phyloP scores from a whole-genome alignment of 306 rosid species.

The Pyrus pyrifolia region DNA sequence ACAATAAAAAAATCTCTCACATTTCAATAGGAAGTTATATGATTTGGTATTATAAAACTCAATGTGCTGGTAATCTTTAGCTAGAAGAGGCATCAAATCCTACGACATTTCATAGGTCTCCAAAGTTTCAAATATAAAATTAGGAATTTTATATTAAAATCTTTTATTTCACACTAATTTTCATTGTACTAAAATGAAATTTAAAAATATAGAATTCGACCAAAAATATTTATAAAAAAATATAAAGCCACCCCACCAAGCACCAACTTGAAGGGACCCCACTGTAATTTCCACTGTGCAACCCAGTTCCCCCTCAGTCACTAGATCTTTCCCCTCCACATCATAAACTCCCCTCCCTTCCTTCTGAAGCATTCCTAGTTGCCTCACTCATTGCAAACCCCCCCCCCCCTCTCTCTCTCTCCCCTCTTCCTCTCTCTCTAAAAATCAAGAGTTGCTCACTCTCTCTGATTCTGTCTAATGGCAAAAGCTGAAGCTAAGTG shows the following conservation, averaged over 20 bases:
- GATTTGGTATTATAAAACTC: neutral
- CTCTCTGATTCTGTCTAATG: constrained; percentile 27
- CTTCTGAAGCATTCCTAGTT: constrained; percentile 13
- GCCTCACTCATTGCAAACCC: constrained; percentile 1
- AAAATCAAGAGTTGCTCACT: neutral
- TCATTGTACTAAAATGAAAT: neutral
- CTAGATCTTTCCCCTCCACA: constrained; percentile 9
- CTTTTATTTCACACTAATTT: neutral
- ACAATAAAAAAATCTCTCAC: fast-evolving
- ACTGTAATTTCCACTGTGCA: constrained; percentile 13
- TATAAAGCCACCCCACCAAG: neutral
- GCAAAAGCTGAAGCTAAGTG: constrained; percentile 23
- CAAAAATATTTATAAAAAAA: neutral
- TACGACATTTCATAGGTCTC: constrained; percentile 5
- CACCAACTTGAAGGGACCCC: constrained; percentile 15
- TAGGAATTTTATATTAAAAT: neutral
- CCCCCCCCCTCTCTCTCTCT: neutral
- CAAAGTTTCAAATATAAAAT: neutral
- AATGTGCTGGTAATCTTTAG: neutral
- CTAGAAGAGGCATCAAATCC: constrained; percentile 34
- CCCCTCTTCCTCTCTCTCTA: neutral
- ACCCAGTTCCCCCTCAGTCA: neutral
- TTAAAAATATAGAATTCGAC: no score
- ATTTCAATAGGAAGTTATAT: neutral
- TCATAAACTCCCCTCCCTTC: constrained; percentile 4